These are phyloP conservation scores for Brassica balearica DNA, from an alignment of 441 rosid genomes.

Conservation along the genomic window DNA sequence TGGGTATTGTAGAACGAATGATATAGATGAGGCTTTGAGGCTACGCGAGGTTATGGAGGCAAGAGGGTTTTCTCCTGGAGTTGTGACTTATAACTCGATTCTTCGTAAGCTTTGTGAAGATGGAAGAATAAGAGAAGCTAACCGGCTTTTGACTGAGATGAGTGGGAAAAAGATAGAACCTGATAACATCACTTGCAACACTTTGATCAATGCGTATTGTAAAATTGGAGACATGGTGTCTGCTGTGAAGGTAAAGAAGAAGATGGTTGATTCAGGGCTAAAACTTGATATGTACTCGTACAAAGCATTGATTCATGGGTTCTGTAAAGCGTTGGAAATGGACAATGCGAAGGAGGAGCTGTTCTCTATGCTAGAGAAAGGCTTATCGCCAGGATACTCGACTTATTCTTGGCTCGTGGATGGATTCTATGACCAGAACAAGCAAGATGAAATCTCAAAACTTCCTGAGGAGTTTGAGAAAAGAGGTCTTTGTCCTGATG, in stretches of 20 bases:
- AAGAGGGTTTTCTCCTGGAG: slow-evolving; percentile 71
- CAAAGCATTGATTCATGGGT: slow-evolving; percentile 86
- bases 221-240: slow-evolving; percentile 83
- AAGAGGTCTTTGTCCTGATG: slow-evolving; percentile 63
- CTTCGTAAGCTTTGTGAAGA: slow-evolving; percentile 79
- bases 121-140: slow-evolving; percentile 86
- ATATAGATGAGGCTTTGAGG: slow-evolving; percentile 81
- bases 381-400: slow-evolving; percentile 77
- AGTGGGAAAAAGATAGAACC: slow-evolving; percentile 73
- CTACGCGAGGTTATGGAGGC: slow-evolving; percentile 72
- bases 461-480: slow-evolving; percentile 64
- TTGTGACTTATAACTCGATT: slow-evolving; percentile 82
- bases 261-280: slow-evolving; percentile 83
- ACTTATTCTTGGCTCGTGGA: slow-evolving; percentile 88
- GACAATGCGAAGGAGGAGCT: slow-evolving; percentile 77
- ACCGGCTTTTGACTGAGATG: slow-evolving; percentile 81
- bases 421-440: slow-evolving; percentile 60
- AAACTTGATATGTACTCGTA: slow-evolving; percentile 70
- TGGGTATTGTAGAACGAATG: slow-evolving; percentile 81
- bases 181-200: slow-evolving; percentile 88
- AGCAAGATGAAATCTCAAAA: slow-evolving; percentile 55
- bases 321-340: slow-evolving; percentile 73
- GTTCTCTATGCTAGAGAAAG: slow-evolving; percentile 72
- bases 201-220: slow-evolving; percentile 87
- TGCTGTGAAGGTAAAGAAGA: slow-evolving; percentile 81